Percentiles rank a stretch among this genome's conserved stretches.
phyloP scores from a whole-genome alignment of 116 monocot species.

The Thalassia testudinum region DNA sequence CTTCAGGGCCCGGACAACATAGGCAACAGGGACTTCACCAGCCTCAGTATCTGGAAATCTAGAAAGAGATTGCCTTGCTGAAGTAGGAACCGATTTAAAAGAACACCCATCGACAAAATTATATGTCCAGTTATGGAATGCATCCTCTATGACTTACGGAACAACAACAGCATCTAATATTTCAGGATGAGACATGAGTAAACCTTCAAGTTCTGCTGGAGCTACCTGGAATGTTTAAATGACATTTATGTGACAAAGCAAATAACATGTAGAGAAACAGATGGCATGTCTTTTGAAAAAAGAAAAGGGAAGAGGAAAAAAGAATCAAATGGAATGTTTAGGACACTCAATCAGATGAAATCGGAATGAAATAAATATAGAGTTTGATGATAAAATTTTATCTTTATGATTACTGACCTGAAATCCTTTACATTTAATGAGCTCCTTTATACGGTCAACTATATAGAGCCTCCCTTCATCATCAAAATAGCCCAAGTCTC shows the following conservation, averaged over 20 bases:
- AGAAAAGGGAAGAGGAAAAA: too few relatives aligned
- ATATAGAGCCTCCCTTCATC: conserved; percentile 55
- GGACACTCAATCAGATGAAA: too few relatives aligned
- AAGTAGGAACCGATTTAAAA: neutral
- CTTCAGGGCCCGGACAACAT: conserved; percentile 44
- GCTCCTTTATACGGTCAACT: conserved; percentile 87
- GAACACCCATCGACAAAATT: neutral
- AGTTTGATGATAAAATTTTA: neutral
- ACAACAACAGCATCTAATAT: conserved; percentile 88
- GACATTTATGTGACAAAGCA: neutral
- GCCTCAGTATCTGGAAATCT: conserved; percentile 84
- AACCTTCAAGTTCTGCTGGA: conserved; percentile 88
- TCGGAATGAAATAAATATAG: neutral
- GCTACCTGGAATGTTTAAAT: conserved; percentile 42
- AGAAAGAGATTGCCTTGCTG: neutral
- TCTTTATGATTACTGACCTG: conserved; percentile 29
- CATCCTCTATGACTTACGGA: conserved; percentile 45
- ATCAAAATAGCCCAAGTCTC: conserved; percentile 92
- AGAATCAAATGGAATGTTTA: too few relatives aligned
- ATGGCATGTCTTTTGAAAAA: neutral
- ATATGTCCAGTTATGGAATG: neutral
- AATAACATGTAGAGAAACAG: neutral
- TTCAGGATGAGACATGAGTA: conserved; percentile 77
- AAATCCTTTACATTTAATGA: conserved; percentile 91
- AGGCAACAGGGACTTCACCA: conserved; percentile 85